A percentile compares a stretch with the other conserved stretches of the same genome.
Conservation (phyloP, 495 filamentous ascomycete species). For the Penicillium cosmopolitanum region DNA sequence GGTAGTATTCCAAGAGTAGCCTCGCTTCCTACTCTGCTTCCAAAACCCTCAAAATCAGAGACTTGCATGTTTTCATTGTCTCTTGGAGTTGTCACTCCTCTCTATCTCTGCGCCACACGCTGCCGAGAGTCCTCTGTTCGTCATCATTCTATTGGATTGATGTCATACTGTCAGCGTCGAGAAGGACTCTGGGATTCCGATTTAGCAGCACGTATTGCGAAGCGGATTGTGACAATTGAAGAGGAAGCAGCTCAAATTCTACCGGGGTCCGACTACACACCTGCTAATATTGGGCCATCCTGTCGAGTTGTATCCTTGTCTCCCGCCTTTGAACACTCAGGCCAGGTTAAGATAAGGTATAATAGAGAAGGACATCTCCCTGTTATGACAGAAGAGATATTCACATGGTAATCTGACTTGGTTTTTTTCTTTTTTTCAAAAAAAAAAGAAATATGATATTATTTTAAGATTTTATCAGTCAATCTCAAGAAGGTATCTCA, state of each 20-base stretch:
- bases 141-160: constrained; percentile 20
- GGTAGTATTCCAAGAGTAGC: not conserved
- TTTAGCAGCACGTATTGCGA: constrained; percentile 53
- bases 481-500: too few relatives aligned
- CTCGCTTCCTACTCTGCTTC: constrained; percentile 13
- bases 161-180: constrained; percentile 29
- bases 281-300: constrained; percentile 12
- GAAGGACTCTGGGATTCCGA: constrained; percentile 66
- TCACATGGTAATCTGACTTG: not conserved
- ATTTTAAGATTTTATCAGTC: too few relatives aligned
- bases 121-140: constrained; percentile 27
- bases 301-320: constrained; percentile 17
- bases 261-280: constrained; percentile 11
- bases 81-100: constrained; percentile 26
- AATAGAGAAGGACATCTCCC: constrained; percentile 4
- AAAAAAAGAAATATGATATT: too few relatives aligned
- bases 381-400: constrained; percentile 5
- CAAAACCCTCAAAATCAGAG: constrained; percentile 10
- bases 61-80: constrained; percentile 21
- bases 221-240: constrained; percentile 56
- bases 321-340: constrained; percentile 10
- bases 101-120: constrained; percentile 25
- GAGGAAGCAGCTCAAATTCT: constrained; percentile 38
- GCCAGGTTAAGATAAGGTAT: constrained; percentile 14
- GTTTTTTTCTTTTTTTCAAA: too few relatives aligned